A percentile compares a stretch with the other conserved stretches of the same genome.
phyloP scores from a whole-genome alignment of 2,329 filamentous ascomycete genomes.

The Pseudogymnoascus sp. region DNA sequence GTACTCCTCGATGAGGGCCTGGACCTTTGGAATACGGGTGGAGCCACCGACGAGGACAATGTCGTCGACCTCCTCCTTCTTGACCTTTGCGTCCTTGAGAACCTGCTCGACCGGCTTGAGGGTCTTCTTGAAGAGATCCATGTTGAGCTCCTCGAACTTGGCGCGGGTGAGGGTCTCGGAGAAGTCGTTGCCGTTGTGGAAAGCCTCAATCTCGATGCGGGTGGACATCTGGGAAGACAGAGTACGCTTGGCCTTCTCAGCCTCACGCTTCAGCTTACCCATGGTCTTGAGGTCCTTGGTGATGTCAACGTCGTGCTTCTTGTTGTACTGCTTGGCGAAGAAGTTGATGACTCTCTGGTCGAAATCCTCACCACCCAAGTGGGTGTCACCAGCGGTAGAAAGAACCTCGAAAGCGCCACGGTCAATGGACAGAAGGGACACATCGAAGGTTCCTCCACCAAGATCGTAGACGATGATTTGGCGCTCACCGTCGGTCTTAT shows the following conservation, averaged over 20 bases:
- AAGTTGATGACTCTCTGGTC: conserved; percentile 95
- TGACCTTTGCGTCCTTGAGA: conserved; percentile 93
- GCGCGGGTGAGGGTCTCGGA: conserved; percentile 96
- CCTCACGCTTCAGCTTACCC: conserved; percentile 99
- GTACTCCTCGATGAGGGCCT: conserved; percentile 89
- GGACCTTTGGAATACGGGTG: conserved; percentile 98
- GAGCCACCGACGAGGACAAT: conserved; percentile 98
- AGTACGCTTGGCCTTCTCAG: conserved; percentile 98
- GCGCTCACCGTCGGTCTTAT: conserved; percentile 75
- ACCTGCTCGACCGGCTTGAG: conserved; percentile 98
- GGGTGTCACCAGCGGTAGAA: conserved; percentile 92
- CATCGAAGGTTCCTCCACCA: conserved; percentile 91
- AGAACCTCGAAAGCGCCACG: conserved; percentile 90
- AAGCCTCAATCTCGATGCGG: conserved; percentile 92
- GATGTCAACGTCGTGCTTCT: conserved; percentile 89
- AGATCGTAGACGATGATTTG: conserved; percentile 92
- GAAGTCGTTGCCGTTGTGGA: conserved; percentile 95
- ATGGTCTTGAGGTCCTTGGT: conserved; percentile 94
- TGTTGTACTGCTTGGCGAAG: conserved; percentile 97
- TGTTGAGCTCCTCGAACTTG: conserved; percentile 99
- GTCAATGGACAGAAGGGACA: conserved; percentile 84
- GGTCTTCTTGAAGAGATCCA: conserved; percentile 98
- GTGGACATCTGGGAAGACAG: conserved; percentile 90
- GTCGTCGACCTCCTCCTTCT: conserved; percentile 90
- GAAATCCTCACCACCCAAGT: conserved; percentile 97